Conservation (phyloP, 345 rosid genomes). For the Hibiscus mutabilis region DNA sequence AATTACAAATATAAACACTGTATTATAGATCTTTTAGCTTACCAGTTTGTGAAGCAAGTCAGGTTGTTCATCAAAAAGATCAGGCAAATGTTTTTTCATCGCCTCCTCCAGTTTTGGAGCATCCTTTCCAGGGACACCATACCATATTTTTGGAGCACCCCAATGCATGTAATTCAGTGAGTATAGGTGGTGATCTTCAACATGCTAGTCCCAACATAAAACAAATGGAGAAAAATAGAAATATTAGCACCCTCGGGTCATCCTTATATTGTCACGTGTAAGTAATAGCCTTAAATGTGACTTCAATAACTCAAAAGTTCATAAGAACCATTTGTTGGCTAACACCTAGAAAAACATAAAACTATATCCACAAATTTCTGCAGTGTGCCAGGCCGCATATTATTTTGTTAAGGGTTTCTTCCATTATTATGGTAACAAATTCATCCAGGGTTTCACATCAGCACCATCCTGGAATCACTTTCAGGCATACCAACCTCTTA, state of each 20-base stretch:
- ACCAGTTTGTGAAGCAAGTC: conserved; percentile 98
- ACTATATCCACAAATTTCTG: neutral
- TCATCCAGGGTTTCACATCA: neutral
- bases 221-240: conserved; percentile 7
- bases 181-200: conserved; percentile 97
- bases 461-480: neutral
- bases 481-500: neutral
- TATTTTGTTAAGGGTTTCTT: neutral
- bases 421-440: neutral
- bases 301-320: neutral
- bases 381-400: neutral
- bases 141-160: conserved; percentile 98
- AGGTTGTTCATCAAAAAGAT: conserved; percentile 97
- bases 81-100: conserved; percentile 89
- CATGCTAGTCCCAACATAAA: conserved; percentile 58
- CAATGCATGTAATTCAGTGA: conserved; percentile 96
- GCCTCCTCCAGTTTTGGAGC: conserved; percentile 79
- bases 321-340: neutral
- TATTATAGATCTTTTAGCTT: conserved; percentile 26
- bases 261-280: neutral
- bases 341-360: neutral
- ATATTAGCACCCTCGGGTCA: conserved; percentile 9
- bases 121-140: conserved; percentile 78
- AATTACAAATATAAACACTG: neutral
- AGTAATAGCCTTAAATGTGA: conserved; percentile 1